phyloP scores from a whole-genome alignment of 257 asterid genomes.

The Datura wrightii region DNA sequence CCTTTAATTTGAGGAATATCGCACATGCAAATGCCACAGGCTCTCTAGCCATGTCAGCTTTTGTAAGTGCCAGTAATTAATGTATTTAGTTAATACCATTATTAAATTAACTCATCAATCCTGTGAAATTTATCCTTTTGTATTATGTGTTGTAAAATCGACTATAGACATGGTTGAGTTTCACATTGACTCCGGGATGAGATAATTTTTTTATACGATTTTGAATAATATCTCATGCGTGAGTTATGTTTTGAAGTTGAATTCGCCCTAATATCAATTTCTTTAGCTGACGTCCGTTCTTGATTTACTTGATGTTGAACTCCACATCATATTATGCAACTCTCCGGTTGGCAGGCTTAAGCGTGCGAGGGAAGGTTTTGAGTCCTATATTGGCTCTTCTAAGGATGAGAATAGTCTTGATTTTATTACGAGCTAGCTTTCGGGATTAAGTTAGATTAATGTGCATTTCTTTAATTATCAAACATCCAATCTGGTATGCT shows the following conservation, averaged over 20 bases:
- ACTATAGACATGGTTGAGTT: background rate
- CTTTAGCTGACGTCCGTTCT: background rate
- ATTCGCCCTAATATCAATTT: accelerated
- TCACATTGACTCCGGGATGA: background rate
- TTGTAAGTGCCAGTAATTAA: background rate
- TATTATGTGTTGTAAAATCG: background rate
- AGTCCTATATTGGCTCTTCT: too few relatives aligned
- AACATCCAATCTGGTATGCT: background rate
- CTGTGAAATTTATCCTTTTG: background rate
- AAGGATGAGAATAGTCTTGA: too few relatives aligned
- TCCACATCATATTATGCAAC: background rate
- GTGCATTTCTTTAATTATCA: background rate
- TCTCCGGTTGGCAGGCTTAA: too few relatives aligned
- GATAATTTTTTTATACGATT: background rate
- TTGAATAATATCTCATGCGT: accelerated
- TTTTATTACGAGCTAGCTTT: too few relatives aligned
- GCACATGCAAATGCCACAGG: constrained; percentile 38
- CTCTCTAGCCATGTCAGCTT: background rate
- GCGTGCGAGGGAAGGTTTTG: too few relatives aligned
- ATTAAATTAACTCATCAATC: background rate
- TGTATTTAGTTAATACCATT: background rate
- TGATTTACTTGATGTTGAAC: background rate
- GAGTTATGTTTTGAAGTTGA: background rate
- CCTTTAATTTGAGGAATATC: constrained; percentile 16
- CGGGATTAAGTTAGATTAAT: too few relatives aligned